phyloP scores from a whole-genome alignment of 371 early-diverging fungal species.

The Mucor indicus region DNA sequence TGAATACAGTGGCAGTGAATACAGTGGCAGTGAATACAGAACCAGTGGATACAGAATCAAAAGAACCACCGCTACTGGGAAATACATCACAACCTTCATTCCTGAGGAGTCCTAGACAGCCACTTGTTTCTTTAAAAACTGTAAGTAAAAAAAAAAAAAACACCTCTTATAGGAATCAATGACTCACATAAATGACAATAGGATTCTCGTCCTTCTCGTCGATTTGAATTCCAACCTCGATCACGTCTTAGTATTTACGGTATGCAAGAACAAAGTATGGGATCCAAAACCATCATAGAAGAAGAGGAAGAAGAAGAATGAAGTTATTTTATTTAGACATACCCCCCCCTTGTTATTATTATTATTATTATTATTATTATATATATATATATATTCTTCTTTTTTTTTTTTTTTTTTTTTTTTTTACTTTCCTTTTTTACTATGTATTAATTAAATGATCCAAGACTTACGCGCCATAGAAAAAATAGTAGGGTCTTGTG shows the following conservation, averaged over 20 bases:
- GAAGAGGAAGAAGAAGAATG: constrained; percentile 72
- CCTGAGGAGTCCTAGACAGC: neutral
- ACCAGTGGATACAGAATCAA: no score
- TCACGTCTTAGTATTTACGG: constrained; percentile 37
- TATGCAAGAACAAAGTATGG: constrained; percentile 39
- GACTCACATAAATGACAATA: no score
- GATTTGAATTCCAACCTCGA: constrained; percentile 33
- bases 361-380: no score
- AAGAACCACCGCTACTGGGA: no score
- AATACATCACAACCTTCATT: neutral
- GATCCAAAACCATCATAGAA: constrained; percentile 62
- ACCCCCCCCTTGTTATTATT: no score
- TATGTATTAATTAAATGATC: no score
- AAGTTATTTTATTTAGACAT: neutral
- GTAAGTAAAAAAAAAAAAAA: neutral
- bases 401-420: no score
- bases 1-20: no score
- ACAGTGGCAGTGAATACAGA: no score
- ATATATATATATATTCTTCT: no score
- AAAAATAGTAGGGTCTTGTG: no score
- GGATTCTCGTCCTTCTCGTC: neutral
- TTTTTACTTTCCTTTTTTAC: neutral
- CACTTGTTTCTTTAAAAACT: neutral
- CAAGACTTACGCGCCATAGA: neutral
- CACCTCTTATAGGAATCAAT: no score